These are phyloP conservation scores for Teratosphaeria gauchensis DNA, from an alignment of 2,329 filamentous ascomycete species.

Conservation along the genomic window DNA sequence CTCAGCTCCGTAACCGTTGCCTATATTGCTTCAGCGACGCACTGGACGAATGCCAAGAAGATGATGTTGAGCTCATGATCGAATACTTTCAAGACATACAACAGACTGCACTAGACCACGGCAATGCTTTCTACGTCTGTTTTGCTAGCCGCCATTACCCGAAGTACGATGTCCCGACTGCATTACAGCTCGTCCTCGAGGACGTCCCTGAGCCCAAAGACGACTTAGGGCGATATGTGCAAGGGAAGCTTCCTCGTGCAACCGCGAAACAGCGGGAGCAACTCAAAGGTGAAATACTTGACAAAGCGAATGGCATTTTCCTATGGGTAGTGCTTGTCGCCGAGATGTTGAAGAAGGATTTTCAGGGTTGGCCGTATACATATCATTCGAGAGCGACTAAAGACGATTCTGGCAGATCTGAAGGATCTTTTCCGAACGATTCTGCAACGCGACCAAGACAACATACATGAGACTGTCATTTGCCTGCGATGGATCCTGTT, in stretches of 20 bases:
- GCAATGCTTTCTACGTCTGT: slow-evolving; percentile 21
- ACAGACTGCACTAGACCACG: slow-evolving; percentile 1
- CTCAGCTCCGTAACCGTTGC: not conserved
- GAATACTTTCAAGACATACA: slow-evolving; percentile 27
- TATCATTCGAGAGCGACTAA: slow-evolving; percentile 24
- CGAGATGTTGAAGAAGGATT: slow-evolving; percentile 36
- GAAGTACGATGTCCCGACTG: slow-evolving; percentile 25
- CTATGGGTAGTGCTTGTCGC: slow-evolving; percentile 39
- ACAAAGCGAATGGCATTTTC: slow-evolving; percentile 35
- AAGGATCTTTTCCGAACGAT: slow-evolving; percentile 44
- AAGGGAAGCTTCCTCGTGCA: slow-evolving; percentile 8
- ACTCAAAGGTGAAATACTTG: slow-evolving; percentile 24
- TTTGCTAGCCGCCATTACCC: slow-evolving; percentile 39
- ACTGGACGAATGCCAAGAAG: slow-evolving; percentile 36
- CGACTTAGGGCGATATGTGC: slow-evolving; percentile 28
- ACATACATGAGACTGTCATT: slow-evolving; percentile 33
- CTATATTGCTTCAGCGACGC: slow-evolving; percentile 35
- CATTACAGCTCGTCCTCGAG: slow-evolving; percentile 26
- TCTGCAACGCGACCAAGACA: slow-evolving; percentile 35
- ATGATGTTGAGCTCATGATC: slow-evolving; percentile 29
- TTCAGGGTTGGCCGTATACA: slow-evolving; percentile 20
- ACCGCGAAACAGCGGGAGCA: not conserved
- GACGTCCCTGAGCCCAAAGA: slow-evolving; percentile 23
- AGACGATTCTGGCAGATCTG: slow-evolving; percentile 33
- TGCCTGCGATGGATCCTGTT: slow-evolving; percentile 48